Conservation (phyloP, 805 yeast species). For the Nakazawaea wickerhamii region DNA sequence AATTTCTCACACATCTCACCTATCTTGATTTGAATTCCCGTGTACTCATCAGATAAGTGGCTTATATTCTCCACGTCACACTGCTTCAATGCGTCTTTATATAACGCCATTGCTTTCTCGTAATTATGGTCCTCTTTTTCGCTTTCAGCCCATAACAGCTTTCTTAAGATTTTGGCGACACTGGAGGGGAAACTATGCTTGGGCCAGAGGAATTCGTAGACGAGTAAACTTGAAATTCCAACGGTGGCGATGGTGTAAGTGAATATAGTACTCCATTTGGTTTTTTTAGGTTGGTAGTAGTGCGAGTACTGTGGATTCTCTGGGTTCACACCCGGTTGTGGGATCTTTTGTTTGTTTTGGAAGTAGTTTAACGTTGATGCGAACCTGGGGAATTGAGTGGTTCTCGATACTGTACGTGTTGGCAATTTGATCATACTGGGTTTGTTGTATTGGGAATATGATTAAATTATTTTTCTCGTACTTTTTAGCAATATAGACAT, state of each 20-base stretch:
- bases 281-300: slow-evolving; percentile 16
- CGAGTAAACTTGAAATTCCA: slow-evolving; percentile 15
- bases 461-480: too few species aligned
- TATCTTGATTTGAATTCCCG: slow-evolving; percentile 83
- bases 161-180: slow-evolving; percentile 67
- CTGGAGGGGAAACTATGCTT: slow-evolving; percentile 60
- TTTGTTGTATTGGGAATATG: too few species aligned
- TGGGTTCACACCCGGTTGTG: slow-evolving; percentile 11
- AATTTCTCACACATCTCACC: slow-evolving; percentile 83
- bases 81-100: slow-evolving; percentile 66
- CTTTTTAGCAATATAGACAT: too few species aligned
- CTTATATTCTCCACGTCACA: slow-evolving; percentile 53
- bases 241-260: slow-evolving; percentile 14
- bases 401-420: too few species aligned
- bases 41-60: slow-evolving; percentile 69
- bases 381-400: too few species aligned
- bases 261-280: slow-evolving; percentile 16
- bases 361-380: slow-evolving; percentile 10
- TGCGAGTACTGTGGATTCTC: slow-evolving; percentile 15
- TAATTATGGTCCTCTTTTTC: slow-evolving; percentile 60
- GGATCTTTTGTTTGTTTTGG: slow-evolving; percentile 7
- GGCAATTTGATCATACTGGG: too few species aligned
- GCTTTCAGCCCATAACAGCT: slow-evolving; percentile 81
- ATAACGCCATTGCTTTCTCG: slow-evolving; percentile 61
- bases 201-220: slow-evolving; percentile 52